Evolutionary conservation across 2,329 filamentous ascomycete genomes (phyloP), one percentile per base, ranked within the genome.

Genomic region (Ophiostoma angusticollis): DNA sequence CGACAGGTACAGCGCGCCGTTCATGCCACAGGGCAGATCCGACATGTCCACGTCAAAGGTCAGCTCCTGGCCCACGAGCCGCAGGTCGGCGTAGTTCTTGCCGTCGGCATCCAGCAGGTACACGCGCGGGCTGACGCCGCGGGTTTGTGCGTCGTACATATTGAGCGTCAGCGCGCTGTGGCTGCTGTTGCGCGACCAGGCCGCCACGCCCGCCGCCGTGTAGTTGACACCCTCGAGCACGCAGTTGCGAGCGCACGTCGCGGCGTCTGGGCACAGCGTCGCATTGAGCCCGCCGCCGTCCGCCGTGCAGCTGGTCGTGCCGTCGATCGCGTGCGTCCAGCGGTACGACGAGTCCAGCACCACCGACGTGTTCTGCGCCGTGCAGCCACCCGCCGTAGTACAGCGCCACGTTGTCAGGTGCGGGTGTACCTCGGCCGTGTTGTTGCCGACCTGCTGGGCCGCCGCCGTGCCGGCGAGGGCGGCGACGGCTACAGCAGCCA

Each of bases 21-120:
- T 79, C 48, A 78, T 58, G 44, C 76, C 76, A 50, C 76, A 80
- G 31, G 69, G 67, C 19, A 78, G 61, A 44, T 67, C 64, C 28
- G 72, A 74, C 31, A 75, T 63, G 52, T 79, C 73, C 11, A 78
- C 73, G 40, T 78, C 73, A 42, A 79, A 77, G 11, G 67, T 68
- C 51, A 80, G 68, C 53, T 80, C 75, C 49, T 68, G 59, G 57
- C 68, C 68, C 37, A 68, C 60, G 36, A 78, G 59, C 44, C 70
- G 62, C 54, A 78, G 65, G 47, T 68, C 61, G 55, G 74, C 57
- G 52, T 79, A 79, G 37, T n/a, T n/a, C n/a, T 65, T 65, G 40
- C 58, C 60, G 39, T 70, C 67, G 36, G 63, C 58, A 44, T 63
- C 64, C 52, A 78, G 64, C 37, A 78, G 62, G 53, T 77, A 79